Evolutionary conservation across 495 filamentous ascomycete species (phyloP).

Genomic region (Astrothelium subdiscretum): DNA sequence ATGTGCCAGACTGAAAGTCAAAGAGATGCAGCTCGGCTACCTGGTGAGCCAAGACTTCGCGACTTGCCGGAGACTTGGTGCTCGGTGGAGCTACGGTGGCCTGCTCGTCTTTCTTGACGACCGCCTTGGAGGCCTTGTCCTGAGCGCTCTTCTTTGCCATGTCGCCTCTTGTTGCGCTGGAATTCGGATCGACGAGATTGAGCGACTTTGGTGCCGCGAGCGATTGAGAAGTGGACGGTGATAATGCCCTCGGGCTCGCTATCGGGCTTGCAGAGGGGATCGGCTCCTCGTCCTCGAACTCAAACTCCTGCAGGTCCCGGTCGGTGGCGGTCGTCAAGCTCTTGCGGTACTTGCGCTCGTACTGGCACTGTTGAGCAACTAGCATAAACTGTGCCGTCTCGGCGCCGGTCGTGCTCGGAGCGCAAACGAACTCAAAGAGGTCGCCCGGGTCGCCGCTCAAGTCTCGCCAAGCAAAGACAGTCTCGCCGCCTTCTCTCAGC

Average conservation of each 20-base stretch:
- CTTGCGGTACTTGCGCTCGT: slow-evolving; percentile 83
- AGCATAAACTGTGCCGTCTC: slow-evolving; percentile 73
- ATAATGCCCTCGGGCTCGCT: slow-evolving; percentile 40
- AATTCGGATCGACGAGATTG: slow-evolving; percentile 14
- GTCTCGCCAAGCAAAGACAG: slow-evolving; percentile 88
- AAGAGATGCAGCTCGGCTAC: slow-evolving; percentile 83
- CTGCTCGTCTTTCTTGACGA: slow-evolving; percentile 13
- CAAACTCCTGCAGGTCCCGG: slow-evolving; percentile 67
- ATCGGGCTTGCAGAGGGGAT: slow-evolving; percentile 76
- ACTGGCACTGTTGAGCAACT: slow-evolving; percentile 85
- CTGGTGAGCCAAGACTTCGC: slow-evolving; percentile 65
- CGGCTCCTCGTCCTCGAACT: slow-evolving; percentile 63
- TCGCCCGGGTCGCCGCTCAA: slow-evolving; percentile 87
- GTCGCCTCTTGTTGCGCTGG: slow-evolving; percentile 8
- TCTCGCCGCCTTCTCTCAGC: slow-evolving; percentile 61
- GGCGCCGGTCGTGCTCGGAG: slow-evolving; percentile 51
- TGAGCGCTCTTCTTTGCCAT: slow-evolving; percentile 18
- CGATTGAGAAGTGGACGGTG: slow-evolving; percentile 25
- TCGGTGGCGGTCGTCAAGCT: slow-evolving; percentile 70
- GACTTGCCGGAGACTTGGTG: slow-evolving; percentile 51
- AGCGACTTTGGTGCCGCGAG: slow-evolving; percentile 12
- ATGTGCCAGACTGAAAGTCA: slow-evolving; percentile 73
- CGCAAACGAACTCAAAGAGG: slow-evolving; percentile 93
- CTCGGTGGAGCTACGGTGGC: slow-evolving; percentile 43
- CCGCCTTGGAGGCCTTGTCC: slow-evolving; percentile 9